Evolutionary conservation across 371 early-diverging fungal genomes (phyloP).

Genomic region (Batkoa obscura): DNA sequence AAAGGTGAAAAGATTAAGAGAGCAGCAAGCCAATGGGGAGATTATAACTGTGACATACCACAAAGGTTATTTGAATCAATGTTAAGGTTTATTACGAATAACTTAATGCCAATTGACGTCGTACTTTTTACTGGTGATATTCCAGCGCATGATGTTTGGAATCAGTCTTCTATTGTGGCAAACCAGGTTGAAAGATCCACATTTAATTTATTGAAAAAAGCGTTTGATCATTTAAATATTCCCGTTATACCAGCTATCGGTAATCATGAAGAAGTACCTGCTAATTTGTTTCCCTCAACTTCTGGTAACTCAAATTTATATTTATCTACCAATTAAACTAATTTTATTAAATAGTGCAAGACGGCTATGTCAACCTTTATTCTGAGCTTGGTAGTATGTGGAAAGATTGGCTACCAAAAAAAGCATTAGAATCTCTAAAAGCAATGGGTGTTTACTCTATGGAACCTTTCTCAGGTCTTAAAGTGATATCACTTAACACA

Average conservation of each 20-base stretch:
- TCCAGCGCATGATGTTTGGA: conserved; percentile 6
- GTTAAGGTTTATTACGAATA: conserved; percentile 11
- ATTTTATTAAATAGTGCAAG: background rate
- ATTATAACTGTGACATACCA: conserved; percentile 9
- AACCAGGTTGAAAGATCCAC: conserved; percentile 9
- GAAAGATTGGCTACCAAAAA: background rate
- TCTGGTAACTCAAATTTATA: background rate
- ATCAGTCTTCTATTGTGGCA: conserved; percentile 10
- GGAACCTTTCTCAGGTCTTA: background rate
- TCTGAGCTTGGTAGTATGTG: background rate
- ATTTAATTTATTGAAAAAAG: background rate
- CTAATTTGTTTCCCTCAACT: conserved; percentile 9
- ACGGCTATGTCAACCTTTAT: background rate
- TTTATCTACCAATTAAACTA: background rate
- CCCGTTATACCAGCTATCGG: conserved; percentile 8
- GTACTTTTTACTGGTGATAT: conserved; percentile 4
- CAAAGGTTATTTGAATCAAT: conserved; percentile 4
- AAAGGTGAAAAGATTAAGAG: conserved; percentile 5
- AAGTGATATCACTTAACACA: conserved; percentile 6
- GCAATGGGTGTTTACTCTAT: background rate
- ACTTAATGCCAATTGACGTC: conserved; percentile 1
- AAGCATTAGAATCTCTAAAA: background rate
- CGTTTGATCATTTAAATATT: background rate
- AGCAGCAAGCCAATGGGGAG: conserved; percentile 10
- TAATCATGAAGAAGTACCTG: conserved; percentile 10